A percentile compares a stretch with the other conserved stretches of the same genome.
These are phyloP conservation scores for Pythium insidiosum DNA, from an alignment of 352 stramenopile species.

Conservation along the genomic window DNA sequence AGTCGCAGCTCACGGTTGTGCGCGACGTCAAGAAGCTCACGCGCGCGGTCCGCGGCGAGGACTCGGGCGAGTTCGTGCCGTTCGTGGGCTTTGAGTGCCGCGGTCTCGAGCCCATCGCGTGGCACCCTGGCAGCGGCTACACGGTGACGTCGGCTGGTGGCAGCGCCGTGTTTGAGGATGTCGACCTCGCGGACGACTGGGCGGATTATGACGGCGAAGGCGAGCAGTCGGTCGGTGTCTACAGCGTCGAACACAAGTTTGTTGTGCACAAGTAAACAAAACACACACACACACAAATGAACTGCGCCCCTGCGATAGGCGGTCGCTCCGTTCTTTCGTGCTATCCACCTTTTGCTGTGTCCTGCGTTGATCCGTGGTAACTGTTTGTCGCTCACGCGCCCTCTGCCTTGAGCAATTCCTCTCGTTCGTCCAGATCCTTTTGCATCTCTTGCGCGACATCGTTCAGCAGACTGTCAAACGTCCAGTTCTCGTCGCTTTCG, in stretches of 20 bases:
- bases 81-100: slow-evolving; percentile 85
- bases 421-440: slow-evolving; percentile 69
- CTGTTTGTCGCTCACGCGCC: slow-evolving; percentile 12
- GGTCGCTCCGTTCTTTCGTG: background rate
- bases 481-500: slow-evolving; percentile 63
- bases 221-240: slow-evolving; percentile 68
- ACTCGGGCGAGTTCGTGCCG: slow-evolving; percentile 71
- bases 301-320: too few relatives aligned
- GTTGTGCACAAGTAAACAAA: slow-evolving; percentile 57
- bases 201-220: slow-evolving; percentile 82
- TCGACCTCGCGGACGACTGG: slow-evolving; percentile 80
- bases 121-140: slow-evolving; percentile 76
- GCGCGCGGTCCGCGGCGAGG: slow-evolving; percentile 35
- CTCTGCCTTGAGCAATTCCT: slow-evolving; percentile 45
- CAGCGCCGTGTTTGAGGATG: slow-evolving; percentile 66
- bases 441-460: slow-evolving; percentile 77
- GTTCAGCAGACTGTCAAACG: slow-evolving; percentile 70
- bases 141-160: slow-evolving; percentile 47
- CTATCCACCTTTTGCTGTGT: background rate
- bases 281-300: too few relatives aligned
- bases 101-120: slow-evolving; percentile 72
- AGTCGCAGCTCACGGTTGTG: slow-evolving; percentile 73
- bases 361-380: background rate
- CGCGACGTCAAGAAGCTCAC: slow-evolving; percentile 85
- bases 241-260: slow-evolving; percentile 77